Evolutionary conservation across 2,329 filamentous ascomycete genomes (phyloP), one percentile per base, ranked within the genome.

Genomic region (Ustilaginoidea virens): DNA sequence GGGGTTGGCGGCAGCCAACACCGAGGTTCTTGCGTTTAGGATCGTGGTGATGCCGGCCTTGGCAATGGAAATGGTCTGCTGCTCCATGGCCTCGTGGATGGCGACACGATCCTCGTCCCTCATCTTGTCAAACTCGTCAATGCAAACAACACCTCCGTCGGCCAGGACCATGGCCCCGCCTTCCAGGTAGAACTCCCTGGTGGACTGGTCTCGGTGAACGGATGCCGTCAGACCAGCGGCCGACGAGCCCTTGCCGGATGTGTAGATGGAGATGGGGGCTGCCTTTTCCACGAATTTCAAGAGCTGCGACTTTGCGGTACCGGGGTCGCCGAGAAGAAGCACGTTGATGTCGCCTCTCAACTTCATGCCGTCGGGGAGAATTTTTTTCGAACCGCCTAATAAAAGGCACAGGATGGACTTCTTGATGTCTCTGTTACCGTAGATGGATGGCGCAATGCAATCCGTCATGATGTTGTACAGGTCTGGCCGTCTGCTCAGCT

Each of bases 101-200:
- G 90, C 90, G 5, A 96, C 90, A 42, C 90, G 72, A 45, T 98
- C 90, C 53, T 98, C 90, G 49, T 98, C 90, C 37, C 90, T 71
- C 90, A 98, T 98, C 64, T 98, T 98, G 61, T 98, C 90, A 48
- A 98, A 98, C 56, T 98, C 90, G 48, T 98, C 90, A 43, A 98
- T 98, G 54, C 90, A 96, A 7, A 96, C 90, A 1, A 96, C 87
- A 43, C 90, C 90, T 3, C 86, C 86, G 41, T 98, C 90, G 4
- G 90, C 90, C 12, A 98, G 71, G 4, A 98, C 90, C 90, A 98
- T 96, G 18, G 90, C 90, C 55, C 90, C 90, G 26, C 90, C 90
- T 61, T 98, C 90, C 1, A 98, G 73, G 46, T 96, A 98, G 53
- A 98, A 98, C 51, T 98, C 90, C 29, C 90, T 72, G 0, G 87